Percentiles rank a stretch among this genome's conserved stretches.
phyloP scores from a whole-genome alignment of 179 eudicot species.

The Actinidia arguta region DNA sequence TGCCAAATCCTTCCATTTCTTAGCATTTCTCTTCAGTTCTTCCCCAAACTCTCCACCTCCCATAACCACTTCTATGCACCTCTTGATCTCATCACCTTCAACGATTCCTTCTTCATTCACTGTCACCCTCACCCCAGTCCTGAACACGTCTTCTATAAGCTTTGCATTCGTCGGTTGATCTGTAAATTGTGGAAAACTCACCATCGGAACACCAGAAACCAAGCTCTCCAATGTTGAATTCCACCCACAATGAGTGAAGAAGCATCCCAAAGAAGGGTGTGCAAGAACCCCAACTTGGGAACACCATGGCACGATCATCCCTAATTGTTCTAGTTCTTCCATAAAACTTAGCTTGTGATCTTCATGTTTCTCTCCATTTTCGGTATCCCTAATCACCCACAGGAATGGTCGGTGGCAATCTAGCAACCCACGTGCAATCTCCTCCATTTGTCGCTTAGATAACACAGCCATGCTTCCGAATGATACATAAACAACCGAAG shows the following conservation, averaged over 20 bases:
- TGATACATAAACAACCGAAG: neutral
- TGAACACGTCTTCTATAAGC: slow-evolving; percentile 38
- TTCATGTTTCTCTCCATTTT: neutral
- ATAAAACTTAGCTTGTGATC: slow-evolving; percentile 9
- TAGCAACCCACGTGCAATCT: slow-evolving; percentile 15
- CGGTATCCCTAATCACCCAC: slow-evolving; percentile 28
- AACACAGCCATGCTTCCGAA: neutral
- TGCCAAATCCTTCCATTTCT: slow-evolving; percentile 33
- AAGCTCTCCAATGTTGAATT: slow-evolving; percentile 47
- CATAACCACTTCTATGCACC: slow-evolving; percentile 47
- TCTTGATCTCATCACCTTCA: slow-evolving; percentile 39
- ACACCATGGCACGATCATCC: slow-evolving; percentile 50
- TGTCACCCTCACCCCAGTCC: slow-evolving; percentile 33
- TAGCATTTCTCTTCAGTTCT: slow-evolving; percentile 29
- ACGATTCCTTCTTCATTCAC: slow-evolving; percentile 32
- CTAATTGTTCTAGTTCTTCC: slow-evolving; percentile 30
- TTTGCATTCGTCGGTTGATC: slow-evolving; percentile 54
- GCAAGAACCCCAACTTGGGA: slow-evolving; percentile 44
- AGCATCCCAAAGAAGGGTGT: slow-evolving; percentile 48
- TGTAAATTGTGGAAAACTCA: slow-evolving; percentile 36
- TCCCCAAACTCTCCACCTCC: slow-evolving; percentile 25
- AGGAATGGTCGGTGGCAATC: slow-evolving; percentile 7
- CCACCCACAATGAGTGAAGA: slow-evolving; percentile 57
- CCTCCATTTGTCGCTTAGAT: slow-evolving; percentile 1
- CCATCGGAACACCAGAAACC: slow-evolving; percentile 41